Evolutionary conservation across 768 basidiomycete genomes (phyloP).

Genomic region (Daedaleopsis sinensis): DNA sequence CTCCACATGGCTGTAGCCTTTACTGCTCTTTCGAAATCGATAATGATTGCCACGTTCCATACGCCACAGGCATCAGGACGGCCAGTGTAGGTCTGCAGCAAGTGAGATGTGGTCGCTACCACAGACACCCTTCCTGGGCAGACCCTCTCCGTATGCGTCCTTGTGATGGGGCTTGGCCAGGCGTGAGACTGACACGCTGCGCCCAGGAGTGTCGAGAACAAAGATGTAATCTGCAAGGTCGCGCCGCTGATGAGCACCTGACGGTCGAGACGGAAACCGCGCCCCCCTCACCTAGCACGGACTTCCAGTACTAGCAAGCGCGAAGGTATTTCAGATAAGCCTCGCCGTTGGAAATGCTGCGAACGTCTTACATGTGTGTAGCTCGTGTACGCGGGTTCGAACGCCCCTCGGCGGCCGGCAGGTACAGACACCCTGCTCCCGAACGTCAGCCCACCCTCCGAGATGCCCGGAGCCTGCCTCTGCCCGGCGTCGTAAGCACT

Average conservation of each 20-base stretch:
- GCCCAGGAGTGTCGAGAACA: slow-evolving; percentile 51
- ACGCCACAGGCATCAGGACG: background rate
- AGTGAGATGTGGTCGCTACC: slow-evolving; percentile 90
- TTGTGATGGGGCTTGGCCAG: slow-evolving; percentile 65
- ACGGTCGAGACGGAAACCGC: background rate
- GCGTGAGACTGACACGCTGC: slow-evolving; percentile 43
- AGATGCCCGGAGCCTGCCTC: slow-evolving; percentile 20
- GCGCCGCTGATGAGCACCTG: background rate
- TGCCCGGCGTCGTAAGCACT: slow-evolving; percentile 73
- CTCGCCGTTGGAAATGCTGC: background rate
- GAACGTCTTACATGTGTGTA: slow-evolving; percentile 55
- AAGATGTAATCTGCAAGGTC: slow-evolving; percentile 83
- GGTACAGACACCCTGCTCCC: slow-evolving; percentile 49
- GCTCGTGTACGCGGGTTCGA: slow-evolving; percentile 87
- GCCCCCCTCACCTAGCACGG: slow-evolving; percentile 64
- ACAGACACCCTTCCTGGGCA: slow-evolving; percentile 79
- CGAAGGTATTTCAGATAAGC: background rate
- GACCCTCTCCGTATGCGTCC: slow-evolving; percentile 64
- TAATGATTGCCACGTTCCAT: slow-evolving; percentile 15
- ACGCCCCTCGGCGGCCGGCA: slow-evolving; percentile 50
- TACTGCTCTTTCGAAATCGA: slow-evolving; percentile 9
- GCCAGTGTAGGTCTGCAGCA: slow-evolving; percentile 58
- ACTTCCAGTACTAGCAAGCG: slow-evolving; percentile 68
- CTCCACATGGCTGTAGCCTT: slow-evolving; percentile 18
- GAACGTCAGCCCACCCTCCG: slow-evolving; percentile 43